A percentile compares a stretch with the other conserved stretches of the same genome.
These are phyloP conservation scores for Capillidium heterosporum DNA, from an alignment of 371 early-diverging fungal genomes.

Conservation along the genomic window DNA sequence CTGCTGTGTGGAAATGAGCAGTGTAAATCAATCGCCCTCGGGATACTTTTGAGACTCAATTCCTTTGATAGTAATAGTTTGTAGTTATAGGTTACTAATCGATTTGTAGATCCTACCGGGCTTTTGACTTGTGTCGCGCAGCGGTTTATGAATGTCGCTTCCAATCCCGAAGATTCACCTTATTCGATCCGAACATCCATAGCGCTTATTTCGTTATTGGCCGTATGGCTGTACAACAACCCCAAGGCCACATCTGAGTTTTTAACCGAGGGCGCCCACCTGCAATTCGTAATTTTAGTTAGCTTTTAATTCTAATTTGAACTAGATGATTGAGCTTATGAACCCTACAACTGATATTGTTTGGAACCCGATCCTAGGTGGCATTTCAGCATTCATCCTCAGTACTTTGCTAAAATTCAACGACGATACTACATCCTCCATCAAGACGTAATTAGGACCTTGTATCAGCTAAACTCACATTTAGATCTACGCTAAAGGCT, in stretches of 20 bases:
- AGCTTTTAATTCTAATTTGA: not conserved
- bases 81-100: conserved; percentile 25
- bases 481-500: not conserved
- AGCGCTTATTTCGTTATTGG: conserved; percentile 46
- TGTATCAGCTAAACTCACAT: not conserved
- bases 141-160: not conserved
- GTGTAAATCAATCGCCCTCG: conserved; percentile 55
- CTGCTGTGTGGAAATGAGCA: conserved; percentile 47
- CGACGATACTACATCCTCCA: conserved; percentile 49
- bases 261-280: conserved; percentile 69
- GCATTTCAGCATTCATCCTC: conserved; percentile 69
- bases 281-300: conserved; percentile 55
- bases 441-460: conserved; percentile 22
- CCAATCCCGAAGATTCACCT: not conserved
- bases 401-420: conserved; percentile 76
- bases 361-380: conserved; percentile 69
- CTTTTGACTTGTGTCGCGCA: not conserved
- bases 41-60: conserved; percentile 43
- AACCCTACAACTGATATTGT: conserved; percentile 59
- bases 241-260: conserved; percentile 58
- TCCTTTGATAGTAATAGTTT: conserved; percentile 17
- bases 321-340: conserved; percentile 1
- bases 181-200: too few relatives aligned
- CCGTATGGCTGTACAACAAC: conserved; percentile 68
- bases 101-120: conserved; percentile 32